Evolutionary conservation across 2,329 filamentous ascomycete species (phyloP).

Genomic region (Phialocephala subalpina): DNA sequence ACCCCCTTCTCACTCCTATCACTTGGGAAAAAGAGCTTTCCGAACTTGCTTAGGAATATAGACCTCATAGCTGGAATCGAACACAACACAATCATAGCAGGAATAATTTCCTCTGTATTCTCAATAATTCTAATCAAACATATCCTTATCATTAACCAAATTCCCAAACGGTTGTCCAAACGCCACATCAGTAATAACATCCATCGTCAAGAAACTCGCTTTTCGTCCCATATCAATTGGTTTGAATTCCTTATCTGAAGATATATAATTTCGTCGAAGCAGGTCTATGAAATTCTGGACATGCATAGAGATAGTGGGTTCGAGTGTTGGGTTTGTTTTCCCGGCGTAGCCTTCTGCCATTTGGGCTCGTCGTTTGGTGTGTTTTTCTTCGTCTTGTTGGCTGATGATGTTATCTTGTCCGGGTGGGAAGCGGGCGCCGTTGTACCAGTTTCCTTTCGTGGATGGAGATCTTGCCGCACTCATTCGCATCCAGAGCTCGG

Average conservation of each 20-base stretch:
- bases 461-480: constrained; percentile 33
- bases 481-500: constrained; percentile 30
- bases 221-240: constrained; percentile 59
- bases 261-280: constrained; percentile 57
- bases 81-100: constrained; percentile 53
- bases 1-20: constrained; percentile 49
- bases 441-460: constrained; percentile 40
- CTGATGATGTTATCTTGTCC: constrained; percentile 62
- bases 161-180: constrained; percentile 60
- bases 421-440: constrained; percentile 58
- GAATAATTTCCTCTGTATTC: constrained; percentile 51
- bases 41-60: constrained; percentile 43
- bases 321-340: constrained; percentile 59
- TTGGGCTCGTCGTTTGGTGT: constrained; percentile 53
- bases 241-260: constrained; percentile 44
- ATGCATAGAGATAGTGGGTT: constrained; percentile 57
- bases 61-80: constrained; percentile 31
- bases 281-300: constrained; percentile 56
- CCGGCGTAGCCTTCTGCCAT: constrained; percentile 49
- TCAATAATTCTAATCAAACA: constrained; percentile 56
- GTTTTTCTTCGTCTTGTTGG: constrained; percentile 54
- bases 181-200: constrained; percentile 61
- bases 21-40: constrained; percentile 50
- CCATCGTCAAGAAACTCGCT: constrained; percentile 60
- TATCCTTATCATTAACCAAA: constrained; percentile 55